A percentile compares a stretch with the other conserved stretches of the same genome.
Evolutionary conservation across 164 flowering plant species (phyloP).

Genomic region (Saururus chinensis): DNA sequence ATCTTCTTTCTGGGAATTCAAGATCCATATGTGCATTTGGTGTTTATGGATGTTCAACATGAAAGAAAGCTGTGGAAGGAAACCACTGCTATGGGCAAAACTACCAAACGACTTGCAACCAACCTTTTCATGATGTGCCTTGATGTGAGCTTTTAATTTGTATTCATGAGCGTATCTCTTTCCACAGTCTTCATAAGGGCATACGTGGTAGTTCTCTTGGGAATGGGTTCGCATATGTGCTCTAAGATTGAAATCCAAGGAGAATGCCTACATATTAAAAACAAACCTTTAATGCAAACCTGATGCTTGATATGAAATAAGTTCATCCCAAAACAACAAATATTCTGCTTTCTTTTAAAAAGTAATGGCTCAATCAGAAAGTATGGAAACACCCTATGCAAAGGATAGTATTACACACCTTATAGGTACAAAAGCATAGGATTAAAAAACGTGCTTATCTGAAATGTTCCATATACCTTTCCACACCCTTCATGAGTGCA

Average conservation of each 20-base stretch:
- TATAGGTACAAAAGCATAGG: neutral
- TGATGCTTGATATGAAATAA: neutral
- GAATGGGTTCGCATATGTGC: constrained; percentile 99
- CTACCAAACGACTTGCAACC: constrained; percentile 5
- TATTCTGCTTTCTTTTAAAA: too few species aligned
- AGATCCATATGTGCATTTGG: neutral
- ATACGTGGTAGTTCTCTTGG: constrained; percentile 87
- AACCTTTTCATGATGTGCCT: constrained; percentile 91
- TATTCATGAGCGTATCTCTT: constrained; percentile 98
- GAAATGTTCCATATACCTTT: constrained; percentile 38
- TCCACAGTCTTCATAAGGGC: constrained; percentile 91
- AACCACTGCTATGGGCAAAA: neutral
- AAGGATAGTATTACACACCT: neutral
- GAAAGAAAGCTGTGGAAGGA: neutral
- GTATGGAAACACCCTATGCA: too few species aligned
- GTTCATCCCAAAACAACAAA: neutral
- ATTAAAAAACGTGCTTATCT: neutral
- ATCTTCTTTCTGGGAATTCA: neutral
- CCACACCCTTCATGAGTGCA: constrained; percentile 99
- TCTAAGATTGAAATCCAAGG: constrained; percentile 90
- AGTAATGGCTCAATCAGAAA: neutral
- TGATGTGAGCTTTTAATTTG: constrained; percentile 82
- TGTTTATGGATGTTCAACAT: neutral
- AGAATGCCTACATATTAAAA: constrained; percentile 70
- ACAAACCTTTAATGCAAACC: neutral